Evolutionary conservation across 768 basidiomycete species (phyloP).

Genomic region (Psilocybe azurescens): DNA sequence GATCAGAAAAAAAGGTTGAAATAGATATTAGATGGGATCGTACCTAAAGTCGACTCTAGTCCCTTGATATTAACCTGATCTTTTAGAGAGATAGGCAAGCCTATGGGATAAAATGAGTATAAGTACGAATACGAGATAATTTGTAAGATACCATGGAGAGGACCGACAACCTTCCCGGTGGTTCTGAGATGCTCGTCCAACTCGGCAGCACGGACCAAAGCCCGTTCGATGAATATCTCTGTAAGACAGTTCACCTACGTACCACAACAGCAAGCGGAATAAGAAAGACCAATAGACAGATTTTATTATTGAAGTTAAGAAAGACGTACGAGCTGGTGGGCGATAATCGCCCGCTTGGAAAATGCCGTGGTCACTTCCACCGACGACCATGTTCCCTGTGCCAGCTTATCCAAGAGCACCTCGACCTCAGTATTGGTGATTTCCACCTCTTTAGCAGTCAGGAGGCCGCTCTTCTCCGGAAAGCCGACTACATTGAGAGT

Average conservation of each 20-base stretch:
- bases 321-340: conserved; percentile 71
- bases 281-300: background rate
- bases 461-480: conserved; percentile 60
- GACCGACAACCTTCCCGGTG: conserved; percentile 72
- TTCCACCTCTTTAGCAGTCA: conserved; percentile 55
- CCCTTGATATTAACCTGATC: conserved; percentile 76
- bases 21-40: background rate
- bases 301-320: background rate
- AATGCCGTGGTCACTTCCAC: conserved; percentile 76
- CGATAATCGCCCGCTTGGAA: conserved; percentile 78
- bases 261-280: background rate
- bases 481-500: conserved; percentile 57
- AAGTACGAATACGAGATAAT: background rate
- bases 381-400: conserved; percentile 59
- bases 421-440: conserved; percentile 50
- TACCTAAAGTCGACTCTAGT: conserved; percentile 73
- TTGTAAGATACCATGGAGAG: conserved; percentile 55
- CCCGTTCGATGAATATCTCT: conserved; percentile 79
- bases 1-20: background rate
- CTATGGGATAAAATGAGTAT: conserved; percentile 20
- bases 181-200: conserved; percentile 65
- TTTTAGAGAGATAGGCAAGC: conserved; percentile 74
- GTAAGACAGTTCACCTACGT: conserved; percentile 81
- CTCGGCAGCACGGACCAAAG: conserved; percentile 64
- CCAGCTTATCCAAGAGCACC: conserved; percentile 57